Conservation (phyloP, 495 filamentous ascomycete species). For the Podospora bellae-mahoneyi region DNA sequence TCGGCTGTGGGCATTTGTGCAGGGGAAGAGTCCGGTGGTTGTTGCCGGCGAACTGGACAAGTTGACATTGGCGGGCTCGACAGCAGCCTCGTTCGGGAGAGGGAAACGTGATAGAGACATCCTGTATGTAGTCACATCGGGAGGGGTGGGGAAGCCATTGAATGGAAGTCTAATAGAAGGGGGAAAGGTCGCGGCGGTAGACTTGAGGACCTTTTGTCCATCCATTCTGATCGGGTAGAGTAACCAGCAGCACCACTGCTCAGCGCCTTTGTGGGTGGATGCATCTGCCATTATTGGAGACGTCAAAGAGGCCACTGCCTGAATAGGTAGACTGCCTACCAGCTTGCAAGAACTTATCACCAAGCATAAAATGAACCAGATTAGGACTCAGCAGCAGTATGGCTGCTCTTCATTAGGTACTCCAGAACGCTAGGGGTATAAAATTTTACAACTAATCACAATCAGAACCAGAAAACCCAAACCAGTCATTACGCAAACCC, state of each 20-base stretch:
- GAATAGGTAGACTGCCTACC: too few species aligned
- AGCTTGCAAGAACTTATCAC: too few species aligned
- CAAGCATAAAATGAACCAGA: not conserved
- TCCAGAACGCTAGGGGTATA: not conserved
- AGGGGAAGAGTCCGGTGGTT: not conserved
- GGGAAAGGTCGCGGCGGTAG: not conserved
- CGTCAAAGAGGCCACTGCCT: too few species aligned
- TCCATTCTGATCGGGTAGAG: too few species aligned
- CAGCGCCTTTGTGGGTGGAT: too few species aligned
- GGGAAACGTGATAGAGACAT: not conserved
- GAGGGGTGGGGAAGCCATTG: not conserved
- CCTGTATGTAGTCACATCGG: not conserved
- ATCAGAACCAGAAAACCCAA: not conserved
- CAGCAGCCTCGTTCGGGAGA: not conserved
- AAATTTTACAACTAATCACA: not conserved
- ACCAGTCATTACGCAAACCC: not conserved
- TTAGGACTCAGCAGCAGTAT: not conserved
- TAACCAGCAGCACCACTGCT: too few species aligned
- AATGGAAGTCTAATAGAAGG: conserved; percentile 1
- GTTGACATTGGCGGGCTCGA: not conserved
- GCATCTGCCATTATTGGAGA: too few species aligned
- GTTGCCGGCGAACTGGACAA: not conserved
- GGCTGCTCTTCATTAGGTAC: not conserved
- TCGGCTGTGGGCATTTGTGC: not conserved
- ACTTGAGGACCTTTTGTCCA: not conserved